These are phyloP conservation scores for Zanthoxylum bungeanum DNA, from an alignment of 345 rosid species.

Conservation along the genomic window DNA sequence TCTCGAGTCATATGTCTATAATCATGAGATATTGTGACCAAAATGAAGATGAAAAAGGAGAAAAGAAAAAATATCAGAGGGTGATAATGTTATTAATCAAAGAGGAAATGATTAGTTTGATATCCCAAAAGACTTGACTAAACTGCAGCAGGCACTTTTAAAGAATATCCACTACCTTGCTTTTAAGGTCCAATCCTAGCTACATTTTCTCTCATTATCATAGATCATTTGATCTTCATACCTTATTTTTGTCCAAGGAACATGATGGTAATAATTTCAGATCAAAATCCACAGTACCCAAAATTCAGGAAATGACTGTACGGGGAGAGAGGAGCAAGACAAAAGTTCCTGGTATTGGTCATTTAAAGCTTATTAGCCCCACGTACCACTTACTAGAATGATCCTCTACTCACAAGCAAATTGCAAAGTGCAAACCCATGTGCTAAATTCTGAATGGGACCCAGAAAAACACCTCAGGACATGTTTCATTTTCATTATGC, in stretches of 20 bases:
- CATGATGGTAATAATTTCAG: neutral
- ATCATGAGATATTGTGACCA: too few species aligned
- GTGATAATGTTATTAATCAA: neutral
- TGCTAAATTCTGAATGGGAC: neutral
- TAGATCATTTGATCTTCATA: neutral
- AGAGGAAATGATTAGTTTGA: neutral
- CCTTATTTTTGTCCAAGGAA: slow-evolving; percentile 5
- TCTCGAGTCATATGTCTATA: neutral
- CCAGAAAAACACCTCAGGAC: neutral
- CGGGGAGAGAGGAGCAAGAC: slow-evolving; percentile 13
- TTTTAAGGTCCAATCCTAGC: neutral
- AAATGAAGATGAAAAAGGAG: neutral
- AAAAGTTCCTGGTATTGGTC: slow-evolving; percentile 12
- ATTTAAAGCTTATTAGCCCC: neutral
- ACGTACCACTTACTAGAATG: neutral
- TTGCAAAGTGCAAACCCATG: too few species aligned
- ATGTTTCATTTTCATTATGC: neutral
- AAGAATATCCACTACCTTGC: slow-evolving; percentile 14
- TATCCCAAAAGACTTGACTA: neutral
- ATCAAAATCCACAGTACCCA: neutral
- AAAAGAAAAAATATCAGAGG: neutral
- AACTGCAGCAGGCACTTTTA: slow-evolving; percentile 1
- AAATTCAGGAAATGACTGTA: neutral
- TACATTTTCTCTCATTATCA: neutral
- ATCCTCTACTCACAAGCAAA: neutral